phyloP scores from a whole-genome alignment of 2,329 filamentous ascomycete genomes.

The Pyricularia grisea region DNA sequence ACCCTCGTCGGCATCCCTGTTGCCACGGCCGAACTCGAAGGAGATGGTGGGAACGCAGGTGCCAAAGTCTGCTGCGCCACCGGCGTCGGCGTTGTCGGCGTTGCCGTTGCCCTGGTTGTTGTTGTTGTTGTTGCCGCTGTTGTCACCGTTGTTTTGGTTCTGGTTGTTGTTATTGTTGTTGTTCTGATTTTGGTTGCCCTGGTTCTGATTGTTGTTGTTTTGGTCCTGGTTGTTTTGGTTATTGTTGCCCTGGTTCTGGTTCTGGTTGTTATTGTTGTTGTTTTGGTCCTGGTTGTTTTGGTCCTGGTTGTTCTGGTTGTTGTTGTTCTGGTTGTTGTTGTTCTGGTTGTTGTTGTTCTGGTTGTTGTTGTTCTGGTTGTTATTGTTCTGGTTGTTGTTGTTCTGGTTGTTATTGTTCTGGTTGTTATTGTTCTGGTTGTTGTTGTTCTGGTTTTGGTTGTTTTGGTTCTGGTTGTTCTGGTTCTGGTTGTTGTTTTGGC shows the following conservation, averaged over 20 bases:
- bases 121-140: conserved; percentile 8
- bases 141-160: conserved; percentile 8
- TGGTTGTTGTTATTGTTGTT: not conserved
- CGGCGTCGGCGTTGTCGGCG: conserved; percentile 9
- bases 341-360: conserved; percentile 6
- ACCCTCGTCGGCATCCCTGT: conserved; percentile 47
- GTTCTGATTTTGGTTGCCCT: conserved; percentile 6
- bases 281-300: not conserved
- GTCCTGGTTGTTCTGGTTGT: conserved; percentile 9
- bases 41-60: conserved; percentile 47
- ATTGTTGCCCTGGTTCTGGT: conserved; percentile 7
- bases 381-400: conserved; percentile 9
- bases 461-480: not conserved
- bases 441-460: not conserved
- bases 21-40: conserved; percentile 47
- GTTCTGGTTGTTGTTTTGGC: not conserved
- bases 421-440: not conserved
- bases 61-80: conserved; percentile 38
- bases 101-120: conserved; percentile 10
- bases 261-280: not conserved
- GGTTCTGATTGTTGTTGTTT: conserved; percentile 4
- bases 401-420: conserved; percentile 3
- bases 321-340: conserved; percentile 3
- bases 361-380: not conserved
- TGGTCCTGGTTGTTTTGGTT: conserved; percentile 7